These are phyloP conservation scores for Terana coerulea DNA, from an alignment of 768 basidiomycete species.

Conservation along the genomic window DNA sequence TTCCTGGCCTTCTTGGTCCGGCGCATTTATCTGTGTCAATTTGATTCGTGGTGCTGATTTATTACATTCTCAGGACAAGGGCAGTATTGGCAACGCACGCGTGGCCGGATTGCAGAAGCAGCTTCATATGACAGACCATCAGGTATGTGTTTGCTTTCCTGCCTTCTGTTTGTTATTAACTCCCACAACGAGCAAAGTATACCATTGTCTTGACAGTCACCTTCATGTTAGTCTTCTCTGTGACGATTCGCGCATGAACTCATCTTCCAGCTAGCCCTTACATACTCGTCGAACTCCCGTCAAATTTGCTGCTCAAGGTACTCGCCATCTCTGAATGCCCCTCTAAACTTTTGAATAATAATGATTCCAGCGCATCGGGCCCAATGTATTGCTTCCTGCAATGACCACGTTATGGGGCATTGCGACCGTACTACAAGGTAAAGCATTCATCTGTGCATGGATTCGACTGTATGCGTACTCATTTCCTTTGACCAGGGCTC, in stretches of 20 bases:
- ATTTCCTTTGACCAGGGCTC: neutral
- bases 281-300: slow-evolving; percentile 56
- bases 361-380: slow-evolving; percentile 37
- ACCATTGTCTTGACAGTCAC: slow-evolving; percentile 45
- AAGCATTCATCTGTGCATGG: too few species aligned
- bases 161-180: slow-evolving; percentile 11
- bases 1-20: slow-evolving; percentile 9
- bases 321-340: neutral
- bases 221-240: slow-evolving; percentile 32
- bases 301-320: slow-evolving; percentile 54
- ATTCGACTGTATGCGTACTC: neutral
- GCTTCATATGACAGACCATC: slow-evolving; percentile 8
- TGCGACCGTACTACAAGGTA: slow-evolving; percentile 54
- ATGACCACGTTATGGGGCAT: slow-evolving; percentile 64
- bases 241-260: too few species aligned
- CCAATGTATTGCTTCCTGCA: slow-evolving; percentile 53
- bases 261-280: slow-evolving; percentile 41
- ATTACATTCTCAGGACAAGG: neutral
- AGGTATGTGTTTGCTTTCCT: neutral
- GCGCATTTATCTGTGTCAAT: neutral
- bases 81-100: slow-evolving; percentile 13
- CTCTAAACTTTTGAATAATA: neutral
- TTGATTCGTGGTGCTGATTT: neutral
- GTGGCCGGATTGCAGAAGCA: slow-evolving; percentile 11
- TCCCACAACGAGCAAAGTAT: slow-evolving; percentile 29